These are phyloP conservation scores for Haberlea rhodopensis DNA, from an alignment of 257 asterid species.

Conservation along the genomic window DNA sequence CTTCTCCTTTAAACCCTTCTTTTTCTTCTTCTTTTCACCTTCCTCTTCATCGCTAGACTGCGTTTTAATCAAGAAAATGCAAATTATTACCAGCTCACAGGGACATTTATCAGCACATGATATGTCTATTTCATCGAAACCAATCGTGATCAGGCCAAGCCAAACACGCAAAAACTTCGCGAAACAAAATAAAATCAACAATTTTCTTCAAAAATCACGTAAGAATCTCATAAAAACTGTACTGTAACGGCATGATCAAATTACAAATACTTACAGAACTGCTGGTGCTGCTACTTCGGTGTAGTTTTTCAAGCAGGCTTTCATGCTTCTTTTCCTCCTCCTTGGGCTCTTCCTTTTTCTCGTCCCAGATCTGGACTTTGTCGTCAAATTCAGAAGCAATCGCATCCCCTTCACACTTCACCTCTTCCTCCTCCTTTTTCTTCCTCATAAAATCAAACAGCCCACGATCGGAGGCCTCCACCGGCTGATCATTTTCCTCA, in stretches of 20 bases:
- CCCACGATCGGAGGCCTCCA: background rate
- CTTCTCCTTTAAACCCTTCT: conserved; percentile 70
- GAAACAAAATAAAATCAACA: background rate
- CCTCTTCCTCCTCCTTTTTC: background rate
- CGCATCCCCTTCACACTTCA: background rate
- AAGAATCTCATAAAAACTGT: background rate
- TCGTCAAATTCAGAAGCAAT: background rate
- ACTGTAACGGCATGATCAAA: background rate
- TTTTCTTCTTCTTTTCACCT: conserved; percentile 71
- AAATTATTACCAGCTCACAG: background rate
- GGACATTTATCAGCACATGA: background rate
- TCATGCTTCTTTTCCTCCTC: conserved; percentile 52
- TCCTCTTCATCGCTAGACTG: conserved; percentile 88
- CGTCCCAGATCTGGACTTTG: conserved; percentile 22
- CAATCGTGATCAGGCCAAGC: background rate
- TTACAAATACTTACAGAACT: conserved; percentile 80
- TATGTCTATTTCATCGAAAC: too few species aligned
- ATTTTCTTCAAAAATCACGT: too few species aligned
- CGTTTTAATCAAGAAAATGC: background rate
- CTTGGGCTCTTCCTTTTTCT: conserved; percentile 23
- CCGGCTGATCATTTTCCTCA: background rate
- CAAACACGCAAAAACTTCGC: background rate
- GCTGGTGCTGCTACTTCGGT: conserved; percentile 55
- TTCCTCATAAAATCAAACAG: background rate
- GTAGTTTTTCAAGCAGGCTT: conserved; percentile 47